Conservation (phyloP, 2,329 filamentous ascomycete genomes). For the Hymenoscyphus albidus region DNA sequence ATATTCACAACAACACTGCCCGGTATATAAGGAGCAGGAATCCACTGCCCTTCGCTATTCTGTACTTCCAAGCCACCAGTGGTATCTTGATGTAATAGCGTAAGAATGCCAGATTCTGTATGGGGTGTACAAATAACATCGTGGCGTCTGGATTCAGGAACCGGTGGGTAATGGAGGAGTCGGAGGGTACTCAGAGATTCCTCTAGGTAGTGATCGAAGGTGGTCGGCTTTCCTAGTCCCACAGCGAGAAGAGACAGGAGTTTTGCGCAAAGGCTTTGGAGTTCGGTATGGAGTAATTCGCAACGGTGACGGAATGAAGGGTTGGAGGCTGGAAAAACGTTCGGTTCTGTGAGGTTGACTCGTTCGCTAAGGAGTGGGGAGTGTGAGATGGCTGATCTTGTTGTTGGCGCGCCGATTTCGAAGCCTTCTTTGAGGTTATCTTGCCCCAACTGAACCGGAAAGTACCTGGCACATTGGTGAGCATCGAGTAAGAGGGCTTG, state of each 20-base stretch:
- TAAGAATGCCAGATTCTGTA: constrained; percentile 45
- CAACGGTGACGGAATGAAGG: constrained; percentile 29
- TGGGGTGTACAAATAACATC: constrained; percentile 39
- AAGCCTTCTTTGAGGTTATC: constrained; percentile 46
- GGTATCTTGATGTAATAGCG: constrained; percentile 45
- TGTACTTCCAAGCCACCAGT: constrained; percentile 46
- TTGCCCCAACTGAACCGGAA: constrained; percentile 39
- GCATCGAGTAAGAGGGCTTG: neutral
- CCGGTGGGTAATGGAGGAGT: constrained; percentile 43
- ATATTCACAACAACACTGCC: constrained; percentile 49
- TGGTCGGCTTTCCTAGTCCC: constrained; percentile 37
- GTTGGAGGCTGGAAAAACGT: constrained; percentile 38
- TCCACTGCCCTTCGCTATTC: constrained; percentile 45
- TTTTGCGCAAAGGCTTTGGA: constrained; percentile 38
- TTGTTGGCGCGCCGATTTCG: constrained; percentile 39
- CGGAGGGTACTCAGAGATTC: constrained; percentile 43
- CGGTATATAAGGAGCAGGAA: constrained; percentile 43
- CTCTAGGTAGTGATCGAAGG: constrained; percentile 39
- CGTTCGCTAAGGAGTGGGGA: constrained; percentile 21
- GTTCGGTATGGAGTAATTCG: constrained; percentile 39
- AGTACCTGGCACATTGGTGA: constrained; percentile 36
- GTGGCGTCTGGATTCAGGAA: constrained; percentile 19
- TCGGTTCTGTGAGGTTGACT: constrained; percentile 40
- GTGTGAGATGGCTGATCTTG: constrained; percentile 9
- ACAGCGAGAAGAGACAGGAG: constrained; percentile 40